Conservation (phyloP, 1,284 basidiomycete genomes). For the Sutorius eximius region DNA sequence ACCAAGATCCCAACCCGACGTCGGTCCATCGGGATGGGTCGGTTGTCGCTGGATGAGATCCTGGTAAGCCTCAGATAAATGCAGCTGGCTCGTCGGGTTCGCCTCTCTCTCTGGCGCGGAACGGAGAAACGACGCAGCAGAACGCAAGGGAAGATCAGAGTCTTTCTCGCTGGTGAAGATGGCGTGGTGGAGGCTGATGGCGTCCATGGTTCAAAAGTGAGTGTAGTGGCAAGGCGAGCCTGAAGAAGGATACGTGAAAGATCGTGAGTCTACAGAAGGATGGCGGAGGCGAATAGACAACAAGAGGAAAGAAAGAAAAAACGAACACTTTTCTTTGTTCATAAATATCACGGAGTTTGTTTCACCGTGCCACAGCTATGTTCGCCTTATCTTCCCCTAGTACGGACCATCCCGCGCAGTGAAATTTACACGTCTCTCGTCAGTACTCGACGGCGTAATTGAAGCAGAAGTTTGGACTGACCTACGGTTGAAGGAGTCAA, state of each 20-base stretch:
- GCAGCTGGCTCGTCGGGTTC: conserved; percentile 47
- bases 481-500: conserved; percentile 8
- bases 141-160: conserved; percentile 43
- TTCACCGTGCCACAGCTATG: background rate
- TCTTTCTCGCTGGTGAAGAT: conserved; percentile 44
- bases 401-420: conserved; percentile 3
- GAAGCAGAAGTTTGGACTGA: conserved; percentile 7
- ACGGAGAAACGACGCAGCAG: conserved; percentile 50
- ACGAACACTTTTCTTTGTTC: conserved; percentile 16
- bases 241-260: conserved; percentile 10
- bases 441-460: conserved; percentile 3
- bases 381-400: conserved; percentile 12
- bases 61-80: conserved; percentile 43
- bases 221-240: conserved; percentile 10
- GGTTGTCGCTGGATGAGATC: conserved; percentile 50
- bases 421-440: conserved; percentile 5
- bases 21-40: conserved; percentile 39
- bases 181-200: conserved; percentile 56
- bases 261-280: conserved; percentile 15
- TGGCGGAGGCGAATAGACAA: conserved; percentile 10
- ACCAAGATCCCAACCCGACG: conserved; percentile 36
- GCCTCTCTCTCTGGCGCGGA: conserved; percentile 47
- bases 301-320: conserved; percentile 1
- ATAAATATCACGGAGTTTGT: conserved; percentile 16
- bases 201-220: conserved; percentile 44